phyloP scores from a whole-genome alignment of 2,329 filamentous ascomycete genomes.

The Zymoseptoria passerinii region DNA sequence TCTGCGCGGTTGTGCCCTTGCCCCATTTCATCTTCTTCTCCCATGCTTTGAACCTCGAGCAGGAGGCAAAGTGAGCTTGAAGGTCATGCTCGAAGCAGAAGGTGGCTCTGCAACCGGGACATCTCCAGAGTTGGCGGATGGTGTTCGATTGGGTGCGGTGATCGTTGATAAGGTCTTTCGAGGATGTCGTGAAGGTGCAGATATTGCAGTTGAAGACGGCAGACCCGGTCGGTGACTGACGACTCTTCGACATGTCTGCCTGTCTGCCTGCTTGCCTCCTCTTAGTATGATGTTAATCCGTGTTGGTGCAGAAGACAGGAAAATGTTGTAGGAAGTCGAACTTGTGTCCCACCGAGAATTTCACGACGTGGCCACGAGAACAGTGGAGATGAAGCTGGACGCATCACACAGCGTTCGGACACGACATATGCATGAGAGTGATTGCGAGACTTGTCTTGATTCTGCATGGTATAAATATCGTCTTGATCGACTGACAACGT shows the following conservation, averaged over 20 bases:
- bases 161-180: neutral
- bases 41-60: neutral
- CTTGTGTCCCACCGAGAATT: neutral
- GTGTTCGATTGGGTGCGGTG: neutral
- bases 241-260: neutral
- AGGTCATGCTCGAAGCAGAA: neutral
- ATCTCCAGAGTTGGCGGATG: neutral
- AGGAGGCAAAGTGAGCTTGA: neutral
- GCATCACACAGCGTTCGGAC: neutral
- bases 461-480: no score
- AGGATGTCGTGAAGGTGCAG: neutral
- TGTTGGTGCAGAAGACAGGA: neutral
- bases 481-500: no score
- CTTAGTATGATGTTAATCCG: neutral
- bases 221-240: no score
- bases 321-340: neutral
- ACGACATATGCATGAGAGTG: neutral
- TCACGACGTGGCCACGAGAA: neutral
- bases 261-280: no score
- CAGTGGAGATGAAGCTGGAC: neutral
- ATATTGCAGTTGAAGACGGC: neutral
- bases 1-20: neutral
- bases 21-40: neutral
- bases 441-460: neutral
- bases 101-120: neutral